Percentiles rank a stretch among this genome's conserved stretches.
Evolutionary conservation across 169 alveolate genomes (phyloP).

Genomic region (Plasmodium relictum): DNA sequence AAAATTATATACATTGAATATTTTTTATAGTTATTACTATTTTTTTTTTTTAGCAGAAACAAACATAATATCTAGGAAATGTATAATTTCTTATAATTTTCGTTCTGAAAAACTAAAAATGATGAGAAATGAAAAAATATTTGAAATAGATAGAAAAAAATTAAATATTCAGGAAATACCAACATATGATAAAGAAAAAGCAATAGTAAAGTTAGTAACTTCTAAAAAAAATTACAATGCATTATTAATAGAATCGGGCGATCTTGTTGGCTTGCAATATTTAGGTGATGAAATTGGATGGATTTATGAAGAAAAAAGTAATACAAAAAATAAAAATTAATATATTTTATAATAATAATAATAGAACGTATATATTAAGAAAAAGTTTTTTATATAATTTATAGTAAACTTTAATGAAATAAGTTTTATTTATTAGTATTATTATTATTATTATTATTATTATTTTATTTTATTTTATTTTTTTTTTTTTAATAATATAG

Average conservation of each 20-base stretch:
- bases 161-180: conserved; percentile 46
- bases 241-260: conserved; percentile 24
- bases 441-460: too few relatives aligned
- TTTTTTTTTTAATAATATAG: too few relatives aligned
- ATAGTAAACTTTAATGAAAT: too few relatives aligned
- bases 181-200: conserved; percentile 1
- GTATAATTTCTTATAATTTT: conserved; percentile 12
- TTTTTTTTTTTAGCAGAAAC: conserved; percentile 21
- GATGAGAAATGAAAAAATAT: conserved; percentile 24
- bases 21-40: not conserved
- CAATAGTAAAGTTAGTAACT: conserved; percentile 17
- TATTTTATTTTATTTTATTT: too few relatives aligned
- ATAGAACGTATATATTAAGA: too few relatives aligned
- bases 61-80: conserved; percentile 38
- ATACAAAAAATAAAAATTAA: not conserved
- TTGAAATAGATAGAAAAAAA: conserved; percentile 25
- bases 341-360: not conserved
- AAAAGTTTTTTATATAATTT: too few relatives aligned
- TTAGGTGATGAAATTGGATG: conserved; percentile 74
- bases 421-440: too few relatives aligned
- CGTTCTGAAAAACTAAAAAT: conserved; percentile 14
- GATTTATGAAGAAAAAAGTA: conserved; percentile 22
- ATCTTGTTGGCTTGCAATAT: conserved; percentile 31
- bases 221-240: not conserved
- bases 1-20: not conserved